Evolutionary conservation across 257 asterid species (phyloP).

Genomic region (Linaria vulgaris): DNA sequence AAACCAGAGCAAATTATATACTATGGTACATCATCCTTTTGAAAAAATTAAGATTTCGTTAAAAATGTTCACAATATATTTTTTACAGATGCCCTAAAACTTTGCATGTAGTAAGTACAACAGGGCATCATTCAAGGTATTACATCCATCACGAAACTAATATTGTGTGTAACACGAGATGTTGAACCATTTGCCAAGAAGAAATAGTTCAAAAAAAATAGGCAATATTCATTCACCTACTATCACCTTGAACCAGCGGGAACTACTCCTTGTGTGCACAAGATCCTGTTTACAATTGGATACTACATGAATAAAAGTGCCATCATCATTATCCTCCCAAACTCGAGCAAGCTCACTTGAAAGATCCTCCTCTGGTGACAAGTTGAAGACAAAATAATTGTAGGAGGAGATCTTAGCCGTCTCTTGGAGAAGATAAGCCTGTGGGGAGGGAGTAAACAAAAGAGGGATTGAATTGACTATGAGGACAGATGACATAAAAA

Average conservation of each 20-base stretch:
- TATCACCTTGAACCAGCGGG: constrained; percentile 55
- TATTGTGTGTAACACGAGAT: constrained; percentile 9
- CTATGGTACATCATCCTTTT: constrained; percentile 24
- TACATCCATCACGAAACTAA: not conserved
- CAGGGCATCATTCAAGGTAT: constrained; percentile 12
- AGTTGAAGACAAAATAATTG: constrained; percentile 35
- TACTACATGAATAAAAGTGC: constrained; percentile 51
- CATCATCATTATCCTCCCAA: constrained; percentile 53
- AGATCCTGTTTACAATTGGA: constrained; percentile 43
- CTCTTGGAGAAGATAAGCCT: constrained; percentile 66
- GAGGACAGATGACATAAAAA: not conserved
- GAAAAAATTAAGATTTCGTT: constrained; percentile 3
- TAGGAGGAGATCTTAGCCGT: constrained; percentile 45
- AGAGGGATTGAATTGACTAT: constrained; percentile 2
- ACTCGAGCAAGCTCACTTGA: constrained; percentile 40
- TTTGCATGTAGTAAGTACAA: not conserved
- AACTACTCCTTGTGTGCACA: constrained; percentile 29
- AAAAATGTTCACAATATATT: constrained; percentile 6
- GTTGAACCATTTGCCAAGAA: constrained; percentile 12
- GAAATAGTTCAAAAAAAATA: constrained; percentile 10
- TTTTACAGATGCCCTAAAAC: not conserved
- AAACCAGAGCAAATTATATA: constrained; percentile 25
- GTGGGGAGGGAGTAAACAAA: constrained; percentile 28
- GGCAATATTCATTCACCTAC: constrained; percentile 49
- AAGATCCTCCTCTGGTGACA: constrained; percentile 48